phyloP scores from a whole-genome alignment of 2,329 filamentous ascomycete species.

The Hyphodiscus sp. region DNA sequence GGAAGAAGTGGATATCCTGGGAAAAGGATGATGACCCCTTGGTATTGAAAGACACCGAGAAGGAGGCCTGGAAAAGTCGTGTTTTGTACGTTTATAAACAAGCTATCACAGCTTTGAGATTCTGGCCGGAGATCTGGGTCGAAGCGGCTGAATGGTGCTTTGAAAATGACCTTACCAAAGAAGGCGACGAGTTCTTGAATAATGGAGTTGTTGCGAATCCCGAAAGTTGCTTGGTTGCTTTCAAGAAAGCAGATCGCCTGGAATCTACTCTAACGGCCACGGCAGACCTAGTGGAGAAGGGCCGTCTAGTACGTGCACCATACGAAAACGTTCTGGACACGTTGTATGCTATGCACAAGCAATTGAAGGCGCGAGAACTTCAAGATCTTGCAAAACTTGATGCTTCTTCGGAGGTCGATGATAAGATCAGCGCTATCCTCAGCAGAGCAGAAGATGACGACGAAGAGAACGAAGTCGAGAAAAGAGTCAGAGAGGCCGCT shows the following conservation, averaged over 20 bases:
- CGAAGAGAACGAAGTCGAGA: constrained; percentile 32
- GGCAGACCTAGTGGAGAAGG: constrained; percentile 59
- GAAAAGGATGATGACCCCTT: constrained; percentile 88
- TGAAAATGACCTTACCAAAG: constrained; percentile 62
- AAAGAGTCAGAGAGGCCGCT: constrained; percentile 35
- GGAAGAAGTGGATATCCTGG: constrained; percentile 93
- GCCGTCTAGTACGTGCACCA: constrained; percentile 63
- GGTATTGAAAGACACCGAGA: constrained; percentile 77
- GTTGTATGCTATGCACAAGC: constrained; percentile 80
- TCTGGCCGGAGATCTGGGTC: constrained; percentile 95
- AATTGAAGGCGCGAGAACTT: constrained; percentile 58
- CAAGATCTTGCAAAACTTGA: constrained; percentile 51
- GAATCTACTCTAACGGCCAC: constrained; percentile 72
- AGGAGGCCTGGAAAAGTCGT: constrained; percentile 65
- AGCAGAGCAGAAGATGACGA: constrained; percentile 46
- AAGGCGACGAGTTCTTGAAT: constrained; percentile 62
- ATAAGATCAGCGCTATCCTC: constrained; percentile 32
- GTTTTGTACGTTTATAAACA: constrained; percentile 91
- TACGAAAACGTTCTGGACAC: constrained; percentile 79
- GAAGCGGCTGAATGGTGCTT: constrained; percentile 92
- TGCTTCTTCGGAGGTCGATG: constrained; percentile 36
- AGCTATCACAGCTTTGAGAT: constrained; percentile 84
- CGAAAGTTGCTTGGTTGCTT: constrained; percentile 82
- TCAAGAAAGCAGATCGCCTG: constrained; percentile 83
- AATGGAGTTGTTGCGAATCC: constrained; percentile 86